These are phyloP conservation scores for Jacaranda copaia DNA, from an alignment of 257 asterid species.

Conservation along the genomic window DNA sequence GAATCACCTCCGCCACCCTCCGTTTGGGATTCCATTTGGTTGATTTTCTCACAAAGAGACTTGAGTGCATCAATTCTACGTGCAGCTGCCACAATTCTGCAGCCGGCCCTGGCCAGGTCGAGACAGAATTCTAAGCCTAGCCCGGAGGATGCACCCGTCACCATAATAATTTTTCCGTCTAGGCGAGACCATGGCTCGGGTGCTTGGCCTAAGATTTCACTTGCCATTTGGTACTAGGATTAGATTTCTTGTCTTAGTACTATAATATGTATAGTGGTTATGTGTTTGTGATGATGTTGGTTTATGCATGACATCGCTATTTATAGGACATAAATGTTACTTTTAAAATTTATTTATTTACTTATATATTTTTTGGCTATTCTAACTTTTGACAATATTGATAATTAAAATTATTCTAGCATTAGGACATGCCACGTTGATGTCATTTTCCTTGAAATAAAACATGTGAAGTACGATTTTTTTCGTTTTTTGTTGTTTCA, in stretches of 20 bases:
- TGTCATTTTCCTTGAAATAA: too few relatives aligned
- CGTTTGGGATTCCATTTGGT: background rate
- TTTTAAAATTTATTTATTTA: too few relatives aligned
- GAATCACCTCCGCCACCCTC: background rate
- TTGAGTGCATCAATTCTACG: conserved; percentile 22
- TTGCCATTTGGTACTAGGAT: conserved; percentile 23
- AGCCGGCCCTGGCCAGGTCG: conserved; percentile 37
- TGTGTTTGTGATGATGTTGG: too few relatives aligned
- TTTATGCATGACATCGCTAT: too few relatives aligned
- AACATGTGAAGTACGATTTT: too few relatives aligned
- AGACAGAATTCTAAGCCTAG: conserved; percentile 40
- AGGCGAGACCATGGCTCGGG: conserved; percentile 40
- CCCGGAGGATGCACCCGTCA: conserved; percentile 39
- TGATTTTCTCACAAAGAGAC: conserved; percentile 33
- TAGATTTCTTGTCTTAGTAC: background rate
- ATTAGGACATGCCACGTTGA: too few relatives aligned
- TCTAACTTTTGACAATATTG: too few relatives aligned
- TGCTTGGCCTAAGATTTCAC: background rate
- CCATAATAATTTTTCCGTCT: conserved; percentile 31
- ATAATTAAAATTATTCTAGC: too few relatives aligned
- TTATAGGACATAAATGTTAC: too few relatives aligned
- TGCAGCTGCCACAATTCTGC: conserved; percentile 28
- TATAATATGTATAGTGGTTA: too few relatives aligned
- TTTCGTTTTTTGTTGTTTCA: too few relatives aligned
- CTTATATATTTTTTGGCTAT: too few relatives aligned